Evolutionary conservation across 2,329 filamentous ascomycete genomes (phyloP).

Genomic region (Alternaria burnsii): DNA sequence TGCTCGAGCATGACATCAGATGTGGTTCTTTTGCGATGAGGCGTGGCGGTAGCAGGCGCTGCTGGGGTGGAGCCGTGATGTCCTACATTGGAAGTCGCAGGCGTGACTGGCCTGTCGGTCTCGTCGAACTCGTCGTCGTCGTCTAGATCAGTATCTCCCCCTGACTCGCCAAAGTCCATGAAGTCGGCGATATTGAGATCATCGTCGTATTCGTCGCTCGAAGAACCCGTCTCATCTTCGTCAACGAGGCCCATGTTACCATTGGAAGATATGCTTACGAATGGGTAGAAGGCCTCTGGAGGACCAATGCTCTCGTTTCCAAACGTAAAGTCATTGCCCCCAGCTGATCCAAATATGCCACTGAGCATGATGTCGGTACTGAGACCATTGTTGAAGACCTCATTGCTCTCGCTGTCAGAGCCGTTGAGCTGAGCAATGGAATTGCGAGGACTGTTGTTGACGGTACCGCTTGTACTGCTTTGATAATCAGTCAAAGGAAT

Average conservation of each 20-base stretch:
- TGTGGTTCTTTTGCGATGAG: conserved; percentile 37
- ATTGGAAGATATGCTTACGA: conserved; percentile 65
- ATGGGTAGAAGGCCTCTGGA: conserved; percentile 78
- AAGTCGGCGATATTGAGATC: conserved; percentile 53
- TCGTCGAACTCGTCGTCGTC: conserved; percentile 45
- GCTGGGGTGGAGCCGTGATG: conserved; percentile 43
- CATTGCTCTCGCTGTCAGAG: conserved; percentile 52
- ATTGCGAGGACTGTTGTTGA: conserved; percentile 51
- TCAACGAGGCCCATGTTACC: conserved; percentile 62
- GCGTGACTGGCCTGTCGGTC: conserved; percentile 48
- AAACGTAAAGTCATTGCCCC: conserved; percentile 57
- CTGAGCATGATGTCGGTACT: conserved; percentile 79
- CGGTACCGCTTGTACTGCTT: conserved; percentile 52
- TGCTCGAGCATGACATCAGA: conserved; percentile 52
- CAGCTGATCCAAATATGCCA: conserved; percentile 64
- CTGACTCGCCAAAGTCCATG: conserved; percentile 49
- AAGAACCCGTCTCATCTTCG: conserved; percentile 67
- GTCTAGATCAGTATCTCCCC: conserved; percentile 47
- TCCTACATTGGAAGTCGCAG: conserved; percentile 44
- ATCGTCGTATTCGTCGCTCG: conserved; percentile 65
- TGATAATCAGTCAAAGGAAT: conserved; percentile 40
- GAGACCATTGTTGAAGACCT: conserved; percentile 42
- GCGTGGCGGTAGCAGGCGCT: conserved; percentile 33
- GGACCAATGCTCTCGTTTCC: conserved; percentile 74
- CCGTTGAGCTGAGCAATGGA: conserved; percentile 47